A percentile compares a stretch with the other conserved stretches of the same genome.
Conservation (phyloP, 495 filamentous ascomycete genomes). For the Neurospora sp. region DNA sequence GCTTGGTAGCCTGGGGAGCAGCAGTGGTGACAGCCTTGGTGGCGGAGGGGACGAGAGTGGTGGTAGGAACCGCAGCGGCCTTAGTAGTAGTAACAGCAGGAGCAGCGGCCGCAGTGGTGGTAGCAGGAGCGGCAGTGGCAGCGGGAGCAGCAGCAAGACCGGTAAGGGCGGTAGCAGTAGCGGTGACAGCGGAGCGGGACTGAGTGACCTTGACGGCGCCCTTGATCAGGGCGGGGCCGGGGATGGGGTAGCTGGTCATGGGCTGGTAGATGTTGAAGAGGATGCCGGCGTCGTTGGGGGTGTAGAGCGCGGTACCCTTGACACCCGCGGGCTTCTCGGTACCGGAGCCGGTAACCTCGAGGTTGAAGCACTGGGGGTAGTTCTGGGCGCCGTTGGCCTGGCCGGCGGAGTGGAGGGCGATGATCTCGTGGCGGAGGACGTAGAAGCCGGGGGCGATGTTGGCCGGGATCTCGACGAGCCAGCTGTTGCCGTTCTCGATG, state of each 20-base stretch:
- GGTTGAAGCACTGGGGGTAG: constrained; percentile 72
- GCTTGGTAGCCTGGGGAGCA: not conserved
- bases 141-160: constrained; percentile 3
- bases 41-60: not conserved
- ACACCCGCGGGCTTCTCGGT: constrained; percentile 48
- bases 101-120: not conserved
- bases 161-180: constrained; percentile 10
- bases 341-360: constrained; percentile 58
- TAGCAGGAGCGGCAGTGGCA: constrained; percentile 1
- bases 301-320: constrained; percentile 53
- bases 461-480: constrained; percentile 58
- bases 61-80: not conserved
- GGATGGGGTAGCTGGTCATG: constrained; percentile 38
- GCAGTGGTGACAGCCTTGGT: constrained; percentile 2
- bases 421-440: constrained; percentile 73
- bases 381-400: constrained; percentile 60
- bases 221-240: constrained; percentile 36
- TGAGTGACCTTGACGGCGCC: constrained; percentile 7
- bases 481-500: constrained; percentile 58
- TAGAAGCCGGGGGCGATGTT: constrained; percentile 60
- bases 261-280: constrained; percentile 52
- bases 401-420: constrained; percentile 61
- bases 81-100: not conserved
- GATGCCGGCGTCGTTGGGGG: constrained; percentile 51
- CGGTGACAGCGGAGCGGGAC: constrained; percentile 7